Evolutionary conservation across 2,329 filamentous ascomycete genomes (phyloP).

Genomic region (Dothideomycetes sp.): DNA sequence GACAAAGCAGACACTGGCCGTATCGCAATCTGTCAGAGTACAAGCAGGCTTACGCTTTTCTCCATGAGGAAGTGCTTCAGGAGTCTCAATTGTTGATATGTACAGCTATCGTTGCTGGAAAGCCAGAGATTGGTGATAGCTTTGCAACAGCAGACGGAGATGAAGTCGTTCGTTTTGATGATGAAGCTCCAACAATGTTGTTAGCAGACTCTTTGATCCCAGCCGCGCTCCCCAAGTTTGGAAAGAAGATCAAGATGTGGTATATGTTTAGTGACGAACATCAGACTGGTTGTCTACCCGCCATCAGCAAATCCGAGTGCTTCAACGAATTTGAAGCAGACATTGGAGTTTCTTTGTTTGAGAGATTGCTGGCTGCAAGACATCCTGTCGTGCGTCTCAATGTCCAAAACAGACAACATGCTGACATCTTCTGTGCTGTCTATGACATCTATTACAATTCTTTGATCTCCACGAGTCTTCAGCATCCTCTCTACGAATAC

Average conservation of each 20-base stretch:
- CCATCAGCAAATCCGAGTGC: not conserved
- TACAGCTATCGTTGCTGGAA: not conserved
- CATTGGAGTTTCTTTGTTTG: not conserved
- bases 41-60: not conserved
- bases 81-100: not conserved
- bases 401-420: no score
- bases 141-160: not conserved
- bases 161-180: not conserved
- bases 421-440: not conserved
- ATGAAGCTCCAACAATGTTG: not conserved
- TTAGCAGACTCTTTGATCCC: not conserved
- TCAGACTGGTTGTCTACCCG: not conserved
- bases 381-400: no score
- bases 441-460: not conserved
- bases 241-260: not conserved
- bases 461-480: not conserved
- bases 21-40: no score
- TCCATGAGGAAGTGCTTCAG: not conserved
- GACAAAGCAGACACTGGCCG: no score
- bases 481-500: no score
- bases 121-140: not conserved
- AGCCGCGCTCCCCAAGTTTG: not conserved
- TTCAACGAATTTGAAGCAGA: not conserved
- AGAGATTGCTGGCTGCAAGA: no score
- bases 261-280: not conserved